phyloP scores from a whole-genome alignment of 2,329 filamentous ascomycete genomes.

The Sclerotinia nivalis region DNA sequence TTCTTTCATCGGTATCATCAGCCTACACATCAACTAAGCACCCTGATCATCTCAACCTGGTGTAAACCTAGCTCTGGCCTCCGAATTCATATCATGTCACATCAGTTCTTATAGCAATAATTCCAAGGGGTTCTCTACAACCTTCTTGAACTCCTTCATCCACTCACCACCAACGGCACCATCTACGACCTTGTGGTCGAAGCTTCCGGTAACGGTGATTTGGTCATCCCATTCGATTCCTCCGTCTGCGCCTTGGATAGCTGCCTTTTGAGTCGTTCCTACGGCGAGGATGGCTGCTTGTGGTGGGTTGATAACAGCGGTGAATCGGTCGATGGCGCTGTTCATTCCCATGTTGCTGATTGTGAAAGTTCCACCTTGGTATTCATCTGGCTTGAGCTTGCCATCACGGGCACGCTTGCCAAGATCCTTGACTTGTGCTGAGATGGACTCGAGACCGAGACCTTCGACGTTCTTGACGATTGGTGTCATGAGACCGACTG shows the following conservation, averaged over 20 bases:
- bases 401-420: slow-evolving; percentile 93
- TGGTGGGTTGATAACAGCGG: slow-evolving; percentile 97
- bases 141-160: slow-evolving; percentile 96
- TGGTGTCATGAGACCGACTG: slow-evolving; percentile 91
- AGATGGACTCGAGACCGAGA: slow-evolving; percentile 87
- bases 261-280: slow-evolving; percentile 93
- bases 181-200: slow-evolving; percentile 98
- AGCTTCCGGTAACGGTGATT: slow-evolving; percentile 91
- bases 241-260: slow-evolving; percentile 80
- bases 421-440: slow-evolving; percentile 87
- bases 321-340: slow-evolving; percentile 91
- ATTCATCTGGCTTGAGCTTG: slow-evolving; percentile 99
- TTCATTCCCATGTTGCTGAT: slow-evolving; percentile 99
- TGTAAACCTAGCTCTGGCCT: background rate
- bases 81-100: slow-evolving; percentile 20
- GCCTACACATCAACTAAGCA: slow-evolving; percentile 16
- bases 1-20: slow-evolving; percentile 26
- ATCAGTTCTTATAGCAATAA: slow-evolving; percentile 68
- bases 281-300: slow-evolving; percentile 95
- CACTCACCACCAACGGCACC: slow-evolving; percentile 95
- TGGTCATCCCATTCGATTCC: slow-evolving; percentile 96
- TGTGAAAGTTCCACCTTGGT: slow-evolving; percentile 97
- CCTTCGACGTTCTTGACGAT: slow-evolving; percentile 89
- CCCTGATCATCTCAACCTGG: background rate
- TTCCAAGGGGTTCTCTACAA: slow-evolving; percentile 94